Conservation (phyloP, 139 green algal genomes). For the Chlamydomonas sp. region DNA sequence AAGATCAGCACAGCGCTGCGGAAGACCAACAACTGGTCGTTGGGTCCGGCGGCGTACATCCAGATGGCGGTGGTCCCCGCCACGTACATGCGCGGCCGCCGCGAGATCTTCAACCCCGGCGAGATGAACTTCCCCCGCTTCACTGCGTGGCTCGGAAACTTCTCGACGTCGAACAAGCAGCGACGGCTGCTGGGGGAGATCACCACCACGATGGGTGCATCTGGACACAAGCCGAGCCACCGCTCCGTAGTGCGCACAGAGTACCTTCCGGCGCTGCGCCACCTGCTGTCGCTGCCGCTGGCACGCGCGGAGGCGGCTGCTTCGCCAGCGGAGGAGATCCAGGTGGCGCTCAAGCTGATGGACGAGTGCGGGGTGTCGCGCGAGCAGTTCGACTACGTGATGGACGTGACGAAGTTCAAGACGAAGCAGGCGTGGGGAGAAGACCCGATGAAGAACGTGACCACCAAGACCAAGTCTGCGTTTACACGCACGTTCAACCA, state of each 20-base stretch:
- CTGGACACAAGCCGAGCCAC: slow-evolving; percentile 18
- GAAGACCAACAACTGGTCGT: slow-evolving; percentile 61
- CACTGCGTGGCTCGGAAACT: slow-evolving; percentile 86
- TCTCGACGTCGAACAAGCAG: slow-evolving; percentile 79
- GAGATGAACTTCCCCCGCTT: slow-evolving; percentile 82
- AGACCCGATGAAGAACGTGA: slow-evolving; percentile 66
- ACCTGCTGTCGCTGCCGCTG: slow-evolving; percentile 5
- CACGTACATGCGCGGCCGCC: slow-evolving; percentile 55
- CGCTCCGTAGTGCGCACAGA: slow-evolving; percentile 1
- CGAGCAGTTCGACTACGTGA: slow-evolving; percentile 53
- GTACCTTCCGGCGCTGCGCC: not conserved
- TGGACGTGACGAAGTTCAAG: slow-evolving; percentile 86
- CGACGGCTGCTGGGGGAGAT: slow-evolving; percentile 80
- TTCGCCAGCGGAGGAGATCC: not conserved
- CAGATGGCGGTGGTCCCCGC: slow-evolving; percentile 66
- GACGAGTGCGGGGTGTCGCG: slow-evolving; percentile 8
- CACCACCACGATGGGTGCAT: slow-evolving; percentile 65
- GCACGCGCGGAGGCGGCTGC: not conserved
- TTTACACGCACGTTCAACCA: slow-evolving; percentile 65
- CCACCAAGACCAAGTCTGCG: slow-evolving; percentile 64
- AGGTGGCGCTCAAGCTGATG: not conserved
- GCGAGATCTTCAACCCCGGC: slow-evolving; percentile 55
- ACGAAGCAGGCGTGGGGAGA: slow-evolving; percentile 57
- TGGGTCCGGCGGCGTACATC: slow-evolving; percentile 40
- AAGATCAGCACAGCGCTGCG: slow-evolving; percentile 64